These are phyloP conservation scores for Trichosporon sp. DNA, from an alignment of 1,284 basidiomycete genomes.

Conservation along the genomic window DNA sequence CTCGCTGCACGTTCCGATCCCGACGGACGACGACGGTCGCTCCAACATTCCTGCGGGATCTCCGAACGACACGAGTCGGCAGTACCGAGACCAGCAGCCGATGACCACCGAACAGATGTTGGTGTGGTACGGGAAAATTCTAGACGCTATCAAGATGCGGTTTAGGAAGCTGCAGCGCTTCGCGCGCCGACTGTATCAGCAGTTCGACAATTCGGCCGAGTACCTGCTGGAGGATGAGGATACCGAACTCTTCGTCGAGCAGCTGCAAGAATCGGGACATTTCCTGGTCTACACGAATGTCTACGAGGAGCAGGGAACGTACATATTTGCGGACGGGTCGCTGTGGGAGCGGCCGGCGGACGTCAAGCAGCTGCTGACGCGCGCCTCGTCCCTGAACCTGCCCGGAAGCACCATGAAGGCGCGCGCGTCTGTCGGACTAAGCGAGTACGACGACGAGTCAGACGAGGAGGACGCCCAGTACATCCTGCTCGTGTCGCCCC, in stretches of 20 bases:
- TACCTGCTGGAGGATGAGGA: constrained; percentile 79
- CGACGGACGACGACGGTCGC: constrained; percentile 4
- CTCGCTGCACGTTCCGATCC: constrained; percentile 74
- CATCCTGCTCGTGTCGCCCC: constrained; percentile 80
- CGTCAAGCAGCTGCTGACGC: constrained; percentile 74
- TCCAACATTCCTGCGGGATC: not conserved
- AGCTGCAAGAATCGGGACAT: constrained; percentile 80
- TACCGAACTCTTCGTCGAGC: constrained; percentile 73
- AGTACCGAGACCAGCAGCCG: constrained; percentile 26
- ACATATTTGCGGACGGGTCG: constrained; percentile 81
- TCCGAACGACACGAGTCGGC: constrained; percentile 6
- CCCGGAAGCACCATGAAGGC: constrained; percentile 17
- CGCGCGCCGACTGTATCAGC: constrained; percentile 71
- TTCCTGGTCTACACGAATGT: constrained; percentile 89
- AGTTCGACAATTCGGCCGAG: constrained; percentile 94
- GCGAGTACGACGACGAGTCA: constrained; percentile 52
- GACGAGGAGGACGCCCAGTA: constrained; percentile 57
- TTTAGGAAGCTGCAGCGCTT: constrained; percentile 93
- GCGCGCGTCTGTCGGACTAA: constrained; percentile 57
- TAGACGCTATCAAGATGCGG: constrained; percentile 87
- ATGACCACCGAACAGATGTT: constrained; percentile 80
- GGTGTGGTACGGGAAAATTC: constrained; percentile 85
- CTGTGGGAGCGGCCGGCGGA: constrained; percentile 76
- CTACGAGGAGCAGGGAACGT: constrained; percentile 88
- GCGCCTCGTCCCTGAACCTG: constrained; percentile 62